Evolutionary conservation across 495 filamentous ascomycete genomes (phyloP), one percentile per base, ranked within the genome.

Genomic region (Pseudoneurospora amorphoporcata): DNA sequence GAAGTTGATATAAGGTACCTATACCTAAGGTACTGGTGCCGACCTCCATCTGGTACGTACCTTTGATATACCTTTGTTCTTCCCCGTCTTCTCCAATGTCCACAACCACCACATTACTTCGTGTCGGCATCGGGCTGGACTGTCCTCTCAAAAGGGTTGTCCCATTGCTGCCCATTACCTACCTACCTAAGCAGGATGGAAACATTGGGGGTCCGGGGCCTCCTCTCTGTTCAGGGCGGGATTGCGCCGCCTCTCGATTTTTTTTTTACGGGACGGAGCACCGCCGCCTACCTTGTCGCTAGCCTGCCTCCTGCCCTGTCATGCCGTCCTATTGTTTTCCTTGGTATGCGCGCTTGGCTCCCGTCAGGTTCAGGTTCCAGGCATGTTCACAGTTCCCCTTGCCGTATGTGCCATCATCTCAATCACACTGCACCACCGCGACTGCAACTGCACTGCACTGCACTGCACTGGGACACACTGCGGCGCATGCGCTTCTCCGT

Each of bases 171-270:
- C 45, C 45, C 45, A 45, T 45, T 53, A 19, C 53, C 23, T 61
- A 29, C 23, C 8, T 19, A 58, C 19, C 47, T 29, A 14, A 2
- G 35, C 14, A 14, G 35, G 35, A 37, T 37, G 43, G 43, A 47
- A 47, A 47, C 43, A 47, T 47, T 17, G 43, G 43, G 43, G 43
- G 43, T 19, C 43, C 16, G 16, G 41, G 40, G 40, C 39, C 10
- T 43, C 41, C 10, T 43, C 41, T 43, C 41, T 43, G 41, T 14
- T 14, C 19, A 53, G 47, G 12, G 29, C 53, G 17, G 29, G 23
- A 65, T 73, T 76, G 74, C 75, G 76, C 76, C 76, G 74, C 77
- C 74, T 76, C 75, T 71, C 73, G 53, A 72, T 78, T 78, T 80
- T 77, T 73, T 78, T 78, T 80, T 77, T 73, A 74, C 76, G 74